These are phyloP conservation scores for Diaporthe australafricana DNA, from an alignment of 2,329 filamentous ascomycete species.

Conservation along the genomic window DNA sequence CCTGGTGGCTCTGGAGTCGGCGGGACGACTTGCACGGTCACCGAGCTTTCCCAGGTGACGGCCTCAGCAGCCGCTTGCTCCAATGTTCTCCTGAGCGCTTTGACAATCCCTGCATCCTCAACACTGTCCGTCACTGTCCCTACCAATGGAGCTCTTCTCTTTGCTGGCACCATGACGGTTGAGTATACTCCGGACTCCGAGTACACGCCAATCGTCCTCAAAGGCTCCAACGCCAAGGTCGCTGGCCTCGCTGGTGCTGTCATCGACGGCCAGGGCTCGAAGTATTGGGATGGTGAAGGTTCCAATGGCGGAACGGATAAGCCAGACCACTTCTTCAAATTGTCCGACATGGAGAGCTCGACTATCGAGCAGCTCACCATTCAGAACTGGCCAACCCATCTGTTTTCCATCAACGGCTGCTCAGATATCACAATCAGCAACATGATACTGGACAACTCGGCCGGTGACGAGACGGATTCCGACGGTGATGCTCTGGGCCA, in stretches of 20 bases:
- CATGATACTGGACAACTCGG: conserved; percentile 53
- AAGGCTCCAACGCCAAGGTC: conserved; percentile 38
- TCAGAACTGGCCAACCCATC: conserved; percentile 55
- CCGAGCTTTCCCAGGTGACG: conserved; percentile 25
- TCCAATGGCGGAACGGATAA: conserved; percentile 52
- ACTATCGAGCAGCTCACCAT: conserved; percentile 53
- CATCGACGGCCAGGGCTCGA: conserved; percentile 36
- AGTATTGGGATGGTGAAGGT: conserved; percentile 48
- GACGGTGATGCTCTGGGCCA: conserved; percentile 49
- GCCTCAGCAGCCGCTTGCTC: conserved; percentile 31
- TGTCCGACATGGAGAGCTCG: conserved; percentile 52
- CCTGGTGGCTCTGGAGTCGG: conserved; percentile 32
- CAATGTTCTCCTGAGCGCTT: conserved; percentile 28
- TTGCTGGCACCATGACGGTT: conserved; percentile 34
- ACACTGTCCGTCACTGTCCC: conserved; percentile 32
- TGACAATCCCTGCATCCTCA: conserved; percentile 29
- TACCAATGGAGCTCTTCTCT: conserved; percentile 31
- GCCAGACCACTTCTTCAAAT: conserved; percentile 63
- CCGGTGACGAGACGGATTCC: conserved; percentile 45
- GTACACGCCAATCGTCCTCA: conserved; percentile 37
- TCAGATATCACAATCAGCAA: conserved; percentile 49
- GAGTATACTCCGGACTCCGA: conserved; percentile 32
- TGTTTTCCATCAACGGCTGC: conserved; percentile 52
- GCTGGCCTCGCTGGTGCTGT: conserved; percentile 38
- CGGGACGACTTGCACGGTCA: conserved; percentile 34